A percentile compares a stretch with the other conserved stretches of the same genome.
Conservation (phyloP, 192 early-diverging fungal species). For the Martensiomyces pterosporus region DNA sequence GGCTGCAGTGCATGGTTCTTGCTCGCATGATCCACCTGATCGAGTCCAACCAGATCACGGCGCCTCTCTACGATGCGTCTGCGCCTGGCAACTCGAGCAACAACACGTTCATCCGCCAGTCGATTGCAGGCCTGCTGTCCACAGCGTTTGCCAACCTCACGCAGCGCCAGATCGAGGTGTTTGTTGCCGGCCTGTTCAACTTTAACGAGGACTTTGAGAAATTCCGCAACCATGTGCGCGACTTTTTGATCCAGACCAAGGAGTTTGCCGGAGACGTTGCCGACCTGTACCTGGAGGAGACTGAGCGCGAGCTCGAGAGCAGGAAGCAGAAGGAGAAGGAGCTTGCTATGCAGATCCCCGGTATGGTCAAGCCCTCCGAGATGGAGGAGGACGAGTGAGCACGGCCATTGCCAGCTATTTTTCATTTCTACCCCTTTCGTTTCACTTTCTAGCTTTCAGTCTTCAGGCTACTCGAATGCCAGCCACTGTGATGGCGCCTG, state of each 20-base stretch:
- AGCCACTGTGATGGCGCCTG: no score
- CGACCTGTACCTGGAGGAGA: slow-evolving; percentile 84
- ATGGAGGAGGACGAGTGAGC: slow-evolving; percentile 55
- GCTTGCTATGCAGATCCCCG: slow-evolving; percentile 82
- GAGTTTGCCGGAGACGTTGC: slow-evolving; percentile 90
- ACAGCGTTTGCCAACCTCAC: slow-evolving; percentile 92
- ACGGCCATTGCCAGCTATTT: background rate
- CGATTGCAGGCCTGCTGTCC: slow-evolving; percentile 75
- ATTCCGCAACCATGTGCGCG: slow-evolving; percentile 93
- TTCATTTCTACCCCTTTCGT: background rate
- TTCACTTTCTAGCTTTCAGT: background rate
- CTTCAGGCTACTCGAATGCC: background rate
- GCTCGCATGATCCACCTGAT: slow-evolving; percentile 87
- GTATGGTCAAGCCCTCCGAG: slow-evolving; percentile 94
- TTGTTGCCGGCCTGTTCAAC: slow-evolving; percentile 84
- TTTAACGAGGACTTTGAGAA: slow-evolving; percentile 72
- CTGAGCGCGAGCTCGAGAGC: slow-evolving; percentile 75
- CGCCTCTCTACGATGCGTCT: slow-evolving; percentile 79
- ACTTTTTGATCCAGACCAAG: slow-evolving; percentile 91
- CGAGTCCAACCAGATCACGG: slow-evolving; percentile 74
- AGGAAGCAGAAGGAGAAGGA: slow-evolving; percentile 80
- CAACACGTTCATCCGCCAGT: slow-evolving; percentile 73
- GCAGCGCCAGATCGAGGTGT: slow-evolving; percentile 77
- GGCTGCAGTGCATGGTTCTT: slow-evolving; percentile 84
- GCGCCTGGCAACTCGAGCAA: slow-evolving; percentile 76